phyloP scores from a whole-genome alignment of 768 basidiomycete genomes.

The Coprinopsis marcescibilis region DNA sequence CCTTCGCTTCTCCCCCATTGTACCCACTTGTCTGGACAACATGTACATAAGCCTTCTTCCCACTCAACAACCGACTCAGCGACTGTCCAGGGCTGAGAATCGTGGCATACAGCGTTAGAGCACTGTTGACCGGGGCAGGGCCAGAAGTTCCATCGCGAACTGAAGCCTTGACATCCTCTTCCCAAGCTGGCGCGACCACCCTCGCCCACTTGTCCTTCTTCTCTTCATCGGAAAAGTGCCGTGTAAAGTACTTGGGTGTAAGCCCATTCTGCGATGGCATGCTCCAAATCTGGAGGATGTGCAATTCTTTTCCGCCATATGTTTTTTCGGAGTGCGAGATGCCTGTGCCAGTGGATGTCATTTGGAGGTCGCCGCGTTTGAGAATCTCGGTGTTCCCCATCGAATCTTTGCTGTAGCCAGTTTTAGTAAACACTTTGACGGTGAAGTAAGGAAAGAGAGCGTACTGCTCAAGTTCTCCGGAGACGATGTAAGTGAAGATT shows the following conservation, averaged over 20 bases:
- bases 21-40: constrained; percentile 83
- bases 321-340: constrained; percentile 73
- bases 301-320: constrained; percentile 33
- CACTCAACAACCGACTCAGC: constrained; percentile 47
- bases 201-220: constrained; percentile 69
- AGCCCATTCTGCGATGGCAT: constrained; percentile 40
- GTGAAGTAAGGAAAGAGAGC: constrained; percentile 17
- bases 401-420: constrained; percentile 64
- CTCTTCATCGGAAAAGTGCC: constrained; percentile 77
- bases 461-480: constrained; percentile 78
- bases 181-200: constrained; percentile 70
- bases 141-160: constrained; percentile 62
- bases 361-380: constrained; percentile 83
- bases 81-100: constrained; percentile 54
- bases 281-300: constrained; percentile 53
- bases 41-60: constrained; percentile 74
- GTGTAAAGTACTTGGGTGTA: constrained; percentile 78
- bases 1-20: constrained; percentile 49
- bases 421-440: constrained; percentile 3
- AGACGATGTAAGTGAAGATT: constrained; percentile 85
- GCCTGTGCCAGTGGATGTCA: constrained; percentile 89
- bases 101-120: constrained; percentile 68
- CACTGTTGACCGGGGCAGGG: constrained; percentile 75
- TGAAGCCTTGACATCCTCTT: constrained; percentile 45
- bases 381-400: constrained; percentile 90